phyloP scores from a whole-genome alignment of 768 basidiomycete genomes.

The Daedaleopsis sinensis region DNA sequence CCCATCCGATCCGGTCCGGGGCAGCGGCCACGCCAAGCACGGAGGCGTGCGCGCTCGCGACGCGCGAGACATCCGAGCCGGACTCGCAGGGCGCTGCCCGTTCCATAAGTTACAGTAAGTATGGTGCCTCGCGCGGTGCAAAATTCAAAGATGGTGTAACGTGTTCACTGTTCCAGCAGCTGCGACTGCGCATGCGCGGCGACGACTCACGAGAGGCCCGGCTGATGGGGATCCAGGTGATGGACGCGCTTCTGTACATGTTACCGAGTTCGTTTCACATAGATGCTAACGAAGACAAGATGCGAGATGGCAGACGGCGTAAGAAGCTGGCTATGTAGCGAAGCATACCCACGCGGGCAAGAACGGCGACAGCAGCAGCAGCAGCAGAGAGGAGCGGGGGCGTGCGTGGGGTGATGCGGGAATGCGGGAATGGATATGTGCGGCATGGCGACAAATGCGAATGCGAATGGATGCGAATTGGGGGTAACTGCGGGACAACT shows the following conservation, averaged over 20 bases:
- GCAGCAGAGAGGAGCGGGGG: neutral
- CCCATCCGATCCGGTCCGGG: neutral
- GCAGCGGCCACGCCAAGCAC: neutral
- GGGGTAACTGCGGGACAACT: constrained; percentile 9
- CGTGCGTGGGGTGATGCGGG: constrained; percentile 4
- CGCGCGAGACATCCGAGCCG: neutral
- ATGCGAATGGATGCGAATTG: constrained; percentile 4
- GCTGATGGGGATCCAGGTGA: neutral
- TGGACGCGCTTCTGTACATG: neutral
- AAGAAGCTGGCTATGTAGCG: neutral
- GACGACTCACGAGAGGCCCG: too few relatives aligned
- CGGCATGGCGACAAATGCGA: constrained; percentile 22
- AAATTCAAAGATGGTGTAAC: too few relatives aligned
- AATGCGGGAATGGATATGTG: constrained; percentile 20
- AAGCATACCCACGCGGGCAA: constrained; percentile 9
- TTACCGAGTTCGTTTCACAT: neutral
- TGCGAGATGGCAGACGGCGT: neutral
- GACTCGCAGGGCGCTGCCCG: neutral
- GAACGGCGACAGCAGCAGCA: neutral
- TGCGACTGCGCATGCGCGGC: too few relatives aligned
- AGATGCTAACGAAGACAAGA: neutral
- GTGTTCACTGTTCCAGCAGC: too few relatives aligned
- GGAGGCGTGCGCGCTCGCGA: neutral
- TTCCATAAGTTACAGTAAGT: too few relatives aligned
- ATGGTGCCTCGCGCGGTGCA: too few relatives aligned